Evolutionary conservation across 768 basidiomycete genomes (phyloP).

Genomic region (Stropharia rugosoannulata): DNA sequence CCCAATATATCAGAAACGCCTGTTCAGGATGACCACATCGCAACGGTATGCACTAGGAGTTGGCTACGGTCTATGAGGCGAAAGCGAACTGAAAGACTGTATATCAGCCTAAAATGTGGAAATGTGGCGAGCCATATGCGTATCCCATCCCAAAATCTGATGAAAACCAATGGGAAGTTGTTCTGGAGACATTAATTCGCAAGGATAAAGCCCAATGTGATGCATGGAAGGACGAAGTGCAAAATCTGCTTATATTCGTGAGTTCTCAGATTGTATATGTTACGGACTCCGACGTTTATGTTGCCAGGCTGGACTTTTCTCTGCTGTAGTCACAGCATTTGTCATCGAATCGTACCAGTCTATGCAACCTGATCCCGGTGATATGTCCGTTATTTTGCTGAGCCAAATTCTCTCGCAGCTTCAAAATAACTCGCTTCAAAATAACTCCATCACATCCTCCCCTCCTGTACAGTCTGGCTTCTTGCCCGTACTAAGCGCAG

Average conservation of each 20-base stretch:
- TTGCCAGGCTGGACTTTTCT: slow-evolving; percentile 2
- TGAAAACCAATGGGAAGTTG: slow-evolving; percentile 8
- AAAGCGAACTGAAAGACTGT: too few species aligned
- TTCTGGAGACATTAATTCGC: background rate
- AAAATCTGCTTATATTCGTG: slow-evolving; percentile 21
- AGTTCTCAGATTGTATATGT: background rate
- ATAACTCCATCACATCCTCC: background rate
- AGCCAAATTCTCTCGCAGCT: background rate
- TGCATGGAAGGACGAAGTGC: slow-evolving; percentile 19
- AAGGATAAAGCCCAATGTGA: slow-evolving; percentile 5
- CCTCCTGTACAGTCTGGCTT: background rate
- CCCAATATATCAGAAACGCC: too few species aligned
- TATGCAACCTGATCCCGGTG: slow-evolving; percentile 4
- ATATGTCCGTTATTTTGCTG: background rate
- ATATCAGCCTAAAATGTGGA: background rate
- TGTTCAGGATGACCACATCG: too few species aligned
- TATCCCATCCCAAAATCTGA: background rate
- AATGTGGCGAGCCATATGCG: background rate
- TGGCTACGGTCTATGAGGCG: too few species aligned
- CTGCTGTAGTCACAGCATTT: slow-evolving; percentile 1
- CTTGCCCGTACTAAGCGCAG: background rate
- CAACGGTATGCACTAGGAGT: too few species aligned
- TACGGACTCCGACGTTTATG: background rate
- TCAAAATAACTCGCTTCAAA: background rate
- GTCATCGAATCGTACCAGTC: slow-evolving; percentile 6